Evolutionary conservation across 129 eudicot species (phyloP), one percentile per base, ranked within the genome.

Genomic region (Smallanthus sonchifolius): DNA sequence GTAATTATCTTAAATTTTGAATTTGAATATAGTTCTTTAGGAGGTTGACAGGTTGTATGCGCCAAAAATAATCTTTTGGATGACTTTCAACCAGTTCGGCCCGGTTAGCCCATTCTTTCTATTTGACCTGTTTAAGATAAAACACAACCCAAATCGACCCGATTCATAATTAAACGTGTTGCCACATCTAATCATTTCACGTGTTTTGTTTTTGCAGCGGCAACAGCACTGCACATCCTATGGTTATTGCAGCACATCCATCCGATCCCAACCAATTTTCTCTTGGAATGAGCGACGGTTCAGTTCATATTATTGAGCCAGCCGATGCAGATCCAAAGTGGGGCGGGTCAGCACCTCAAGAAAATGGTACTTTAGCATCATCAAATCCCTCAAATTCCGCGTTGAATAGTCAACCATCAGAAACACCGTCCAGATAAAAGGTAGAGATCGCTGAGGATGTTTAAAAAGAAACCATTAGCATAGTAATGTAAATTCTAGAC

Each of bases 231-330:
- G 84, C 89, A 17, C 85, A 76, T 66, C 96, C 96, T 10, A 76
- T 74, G 65, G 96, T 87, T 39, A 82, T 90, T 60, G 96, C 96
- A 62, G 83, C 96, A 56, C 93, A 87, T 69, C 97, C 94, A 42
- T 80, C 86, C 0, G 94, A 91, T 75, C 77, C 91, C 19, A 82
- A 84, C 70, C 97, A 91, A 77, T 87, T 91, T 67, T 89, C 91
- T 19, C 93, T 91, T 57, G 97, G 97, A 55, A 87, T 91, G 94
- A 91, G 82, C 5, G 96, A 89, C 24, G 94, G 97, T 49, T 79
- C 86, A 5, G 97, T 91, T 47, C 88, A 87, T 30, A 91, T 91
- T 44, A 80, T 91, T 4, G 97, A 91, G 84, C 93, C 97, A 44
- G 80, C 87, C 2, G 94, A 87, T 79, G 86, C 80, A 3, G 97